phyloP scores from a whole-genome alignment of 2,329 filamentous ascomycete species.

The Apiospora hydei region DNA sequence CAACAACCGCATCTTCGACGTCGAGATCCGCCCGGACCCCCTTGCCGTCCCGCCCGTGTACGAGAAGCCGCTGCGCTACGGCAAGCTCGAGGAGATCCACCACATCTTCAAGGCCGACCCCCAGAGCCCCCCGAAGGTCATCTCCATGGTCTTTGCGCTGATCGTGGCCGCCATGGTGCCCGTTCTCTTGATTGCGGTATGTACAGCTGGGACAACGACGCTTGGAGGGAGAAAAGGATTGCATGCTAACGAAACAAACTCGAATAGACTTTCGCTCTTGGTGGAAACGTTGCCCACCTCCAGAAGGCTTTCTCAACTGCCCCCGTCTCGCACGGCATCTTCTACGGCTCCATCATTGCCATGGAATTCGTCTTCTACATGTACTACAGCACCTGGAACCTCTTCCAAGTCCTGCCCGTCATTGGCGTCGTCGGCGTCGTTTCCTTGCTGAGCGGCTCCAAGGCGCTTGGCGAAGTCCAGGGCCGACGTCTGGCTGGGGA shows the following conservation, averaged over 20 bases:
- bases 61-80: constrained; percentile 80
- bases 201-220: constrained; percentile 41
- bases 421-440: constrained; percentile 72
- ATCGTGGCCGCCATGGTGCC: constrained; percentile 79
- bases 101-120: constrained; percentile 88
- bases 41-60: constrained; percentile 65
- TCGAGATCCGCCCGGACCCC: constrained; percentile 71
- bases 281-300: constrained; percentile 83
- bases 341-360: constrained; percentile 84
- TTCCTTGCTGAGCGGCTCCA: constrained; percentile 85
- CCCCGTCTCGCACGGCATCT: constrained; percentile 81
- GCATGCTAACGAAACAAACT: constrained; percentile 29
- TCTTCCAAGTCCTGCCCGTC: constrained; percentile 87
- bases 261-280: constrained; percentile 77
- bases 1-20: constrained; percentile 74
- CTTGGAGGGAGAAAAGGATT: constrained; percentile 3
- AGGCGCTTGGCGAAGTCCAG: constrained; percentile 93
- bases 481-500: constrained; percentile 81
- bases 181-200: constrained; percentile 72
- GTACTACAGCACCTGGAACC: constrained; percentile 91
- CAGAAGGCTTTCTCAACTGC: constrained; percentile 76
- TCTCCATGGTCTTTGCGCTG: constrained; percentile 79
- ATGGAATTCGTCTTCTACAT: constrained; percentile 94
- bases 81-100: constrained; percentile 83
- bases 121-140: constrained; percentile 78